These are phyloP conservation scores for Venturia carpophila DNA, from an alignment of 2,329 filamentous ascomycete genomes.

Conservation along the genomic window DNA sequence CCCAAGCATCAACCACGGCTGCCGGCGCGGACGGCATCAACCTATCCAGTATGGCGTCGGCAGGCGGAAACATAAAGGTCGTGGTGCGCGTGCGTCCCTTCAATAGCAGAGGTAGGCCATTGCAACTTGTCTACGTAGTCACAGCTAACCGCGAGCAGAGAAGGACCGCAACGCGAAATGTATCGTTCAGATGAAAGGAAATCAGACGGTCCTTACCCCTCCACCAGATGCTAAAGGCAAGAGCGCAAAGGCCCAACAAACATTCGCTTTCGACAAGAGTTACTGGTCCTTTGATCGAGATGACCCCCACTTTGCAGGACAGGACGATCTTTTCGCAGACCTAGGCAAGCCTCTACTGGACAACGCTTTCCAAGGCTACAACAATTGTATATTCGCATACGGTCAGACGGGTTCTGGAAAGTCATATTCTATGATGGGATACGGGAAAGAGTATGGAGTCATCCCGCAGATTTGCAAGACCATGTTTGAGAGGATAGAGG, in stretches of 20 bases:
- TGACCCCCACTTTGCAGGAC: constrained; percentile 76
- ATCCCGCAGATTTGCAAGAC: constrained; percentile 96
- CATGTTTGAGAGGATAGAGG: constrained; percentile 84
- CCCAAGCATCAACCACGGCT: constrained; percentile 3
- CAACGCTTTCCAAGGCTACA: constrained; percentile 97
- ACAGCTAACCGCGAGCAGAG: constrained; percentile 47
- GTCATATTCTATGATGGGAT: constrained; percentile 99
- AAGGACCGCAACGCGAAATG: constrained; percentile 87
- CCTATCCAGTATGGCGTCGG: constrained; percentile 23
- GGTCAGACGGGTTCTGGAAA: constrained; percentile 98
- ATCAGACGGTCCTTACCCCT: constrained; percentile 77
- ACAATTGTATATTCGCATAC: constrained; percentile 99
- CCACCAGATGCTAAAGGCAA: constrained; percentile 57
- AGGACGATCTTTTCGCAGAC: constrained; percentile 81
- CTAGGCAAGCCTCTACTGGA: constrained; percentile 84
- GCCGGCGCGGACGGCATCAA: constrained; percentile 8
- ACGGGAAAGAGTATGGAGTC: constrained; percentile 89
- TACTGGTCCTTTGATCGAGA: constrained; percentile 95
- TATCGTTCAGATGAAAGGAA: constrained; percentile 92
- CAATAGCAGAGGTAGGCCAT: constrained; percentile 73
- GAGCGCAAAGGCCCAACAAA: constrained; percentile 62
- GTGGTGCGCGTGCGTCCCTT: constrained; percentile 95
- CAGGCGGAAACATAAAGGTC: constrained; percentile 97
- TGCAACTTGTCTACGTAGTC: not conserved
- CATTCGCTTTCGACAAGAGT: constrained; percentile 91